These are phyloP conservation scores for Candida frijolesensis DNA, from an alignment of 1,139 yeast species.

Conservation along the genomic window DNA sequence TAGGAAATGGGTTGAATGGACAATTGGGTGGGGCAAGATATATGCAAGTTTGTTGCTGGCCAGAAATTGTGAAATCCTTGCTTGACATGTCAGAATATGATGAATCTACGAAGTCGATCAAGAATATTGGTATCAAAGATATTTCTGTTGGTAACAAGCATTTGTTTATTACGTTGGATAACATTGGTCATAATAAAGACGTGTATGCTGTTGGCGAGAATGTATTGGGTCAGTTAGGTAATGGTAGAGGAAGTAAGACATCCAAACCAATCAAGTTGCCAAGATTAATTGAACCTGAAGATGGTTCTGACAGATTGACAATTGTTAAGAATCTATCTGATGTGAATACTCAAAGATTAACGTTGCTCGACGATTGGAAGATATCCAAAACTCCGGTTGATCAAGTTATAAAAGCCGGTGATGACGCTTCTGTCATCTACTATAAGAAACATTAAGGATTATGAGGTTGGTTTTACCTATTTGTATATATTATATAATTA, in stretches of 20 bases:
- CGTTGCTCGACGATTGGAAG: constrained; percentile 34
- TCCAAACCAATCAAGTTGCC: constrained; percentile 61
- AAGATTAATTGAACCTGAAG: constrained; percentile 57
- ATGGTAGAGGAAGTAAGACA: constrained; percentile 66
- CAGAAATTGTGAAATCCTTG: constrained; percentile 60
- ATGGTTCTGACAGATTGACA: constrained; percentile 23
- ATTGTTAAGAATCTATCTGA: constrained; percentile 34
- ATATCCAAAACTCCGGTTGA: constrained; percentile 32
- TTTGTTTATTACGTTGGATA: constrained; percentile 58
- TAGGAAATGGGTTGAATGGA: constrained; percentile 89
- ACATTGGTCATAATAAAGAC: constrained; percentile 48
- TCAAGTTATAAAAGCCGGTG: constrained; percentile 68
- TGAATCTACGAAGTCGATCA: constrained; percentile 31
- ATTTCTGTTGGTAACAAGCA: constrained; percentile 72
- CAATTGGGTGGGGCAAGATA: constrained; percentile 81
- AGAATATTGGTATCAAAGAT: constrained; percentile 48
- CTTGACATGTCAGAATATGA: constrained; percentile 46
- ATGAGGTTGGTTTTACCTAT: not conserved
- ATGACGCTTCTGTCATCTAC: constrained; percentile 62
- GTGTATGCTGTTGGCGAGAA: constrained; percentile 85
- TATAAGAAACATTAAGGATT: constrained; percentile 35
- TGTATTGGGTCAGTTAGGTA: constrained; percentile 81
- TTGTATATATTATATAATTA: not conserved
- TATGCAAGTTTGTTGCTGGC: constrained; percentile 72
- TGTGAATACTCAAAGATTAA: constrained; percentile 47